Evolutionary conservation across 2,329 filamentous ascomycete species (phyloP).

Genomic region (Fusarium solani-melongenae): DNA sequence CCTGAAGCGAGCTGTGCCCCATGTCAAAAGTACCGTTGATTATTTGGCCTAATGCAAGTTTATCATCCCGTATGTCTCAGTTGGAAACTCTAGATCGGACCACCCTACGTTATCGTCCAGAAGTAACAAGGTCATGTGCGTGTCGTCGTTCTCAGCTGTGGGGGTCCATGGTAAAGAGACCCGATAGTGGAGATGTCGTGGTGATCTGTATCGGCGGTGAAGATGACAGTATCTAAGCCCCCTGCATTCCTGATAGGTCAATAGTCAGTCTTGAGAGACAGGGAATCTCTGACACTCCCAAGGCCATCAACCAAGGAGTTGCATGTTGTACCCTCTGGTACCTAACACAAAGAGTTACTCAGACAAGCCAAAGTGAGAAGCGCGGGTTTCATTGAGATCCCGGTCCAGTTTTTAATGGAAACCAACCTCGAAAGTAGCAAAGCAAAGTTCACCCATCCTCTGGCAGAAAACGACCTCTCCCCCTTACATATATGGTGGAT

Average conservation of each 20-base stretch:
- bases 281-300: not conserved
- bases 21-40: not conserved
- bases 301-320: not conserved
- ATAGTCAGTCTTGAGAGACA: not conserved
- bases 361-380: not conserved
- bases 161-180: not conserved
- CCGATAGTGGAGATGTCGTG: not conserved
- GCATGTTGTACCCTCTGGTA: not conserved
- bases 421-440: not conserved
- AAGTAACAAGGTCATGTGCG: not conserved
- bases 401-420: not conserved
- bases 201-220: not conserved
- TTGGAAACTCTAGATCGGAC: not conserved
- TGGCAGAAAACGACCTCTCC: not conserved
- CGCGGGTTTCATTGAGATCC: not conserved
- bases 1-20: not conserved
- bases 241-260: not conserved
- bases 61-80: not conserved
- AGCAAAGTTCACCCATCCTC: not conserved
- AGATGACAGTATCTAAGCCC: not conserved
- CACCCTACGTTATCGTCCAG: not conserved
- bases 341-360: not conserved
- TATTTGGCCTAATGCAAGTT: not conserved
- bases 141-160: not conserved
- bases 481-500: not conserved